Evolutionary conservation across 352 stramenopile genomes (phyloP), one percentile per base, ranked within the genome.

Genomic region (Globisporangium irregulare): DNA sequence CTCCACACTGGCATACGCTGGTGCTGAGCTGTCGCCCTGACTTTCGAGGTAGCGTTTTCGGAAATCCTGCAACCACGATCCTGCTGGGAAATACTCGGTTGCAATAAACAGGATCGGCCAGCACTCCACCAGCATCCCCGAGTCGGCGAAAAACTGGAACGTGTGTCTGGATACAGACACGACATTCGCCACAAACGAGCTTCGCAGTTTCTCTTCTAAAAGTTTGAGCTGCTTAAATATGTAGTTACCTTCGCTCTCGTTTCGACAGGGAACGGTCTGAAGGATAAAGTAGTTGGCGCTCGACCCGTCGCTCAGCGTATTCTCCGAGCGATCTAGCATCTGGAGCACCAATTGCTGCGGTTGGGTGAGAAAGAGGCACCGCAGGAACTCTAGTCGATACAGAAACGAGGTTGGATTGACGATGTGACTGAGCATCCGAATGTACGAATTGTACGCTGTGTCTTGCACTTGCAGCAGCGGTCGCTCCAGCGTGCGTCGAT

Each of bases 91-190:
- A 64, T 79, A 80, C 61, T 91, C 76, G 4, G 72, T 68, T 4
- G 70, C 70, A 10, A 89, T 65, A 59, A 91, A 89, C 12, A 91
- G 61, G 3, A 91, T 65, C 0, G 81, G 82, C 80, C 79, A 90
- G 70, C 72, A 86, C 34, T 91, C 82, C 12, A 90, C 61, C 0
- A 92, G 71, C 51, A 90, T 78, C 0, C 84, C 84, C 15, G 77
- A 81, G 32, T 87, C 76, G 4, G 82, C 75, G 29, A 92, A 92
- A 38, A 81, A 73, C 64, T 92, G 84, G 66, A 82, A 92, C 25
- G 61, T 80, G 55, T 90, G 81, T 38, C 80, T 85, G 32, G 79
- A 72, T 3, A 75, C 68, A 1, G 69, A 73, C 4, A 43, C 41
- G 4, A 88, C 58, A 10, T 66, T 46, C 1, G 53, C 70, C 7